These are phyloP conservation scores for Venturia nashicola DNA, from an alignment of 2,329 filamentous ascomycete species.

Conservation along the genomic window DNA sequence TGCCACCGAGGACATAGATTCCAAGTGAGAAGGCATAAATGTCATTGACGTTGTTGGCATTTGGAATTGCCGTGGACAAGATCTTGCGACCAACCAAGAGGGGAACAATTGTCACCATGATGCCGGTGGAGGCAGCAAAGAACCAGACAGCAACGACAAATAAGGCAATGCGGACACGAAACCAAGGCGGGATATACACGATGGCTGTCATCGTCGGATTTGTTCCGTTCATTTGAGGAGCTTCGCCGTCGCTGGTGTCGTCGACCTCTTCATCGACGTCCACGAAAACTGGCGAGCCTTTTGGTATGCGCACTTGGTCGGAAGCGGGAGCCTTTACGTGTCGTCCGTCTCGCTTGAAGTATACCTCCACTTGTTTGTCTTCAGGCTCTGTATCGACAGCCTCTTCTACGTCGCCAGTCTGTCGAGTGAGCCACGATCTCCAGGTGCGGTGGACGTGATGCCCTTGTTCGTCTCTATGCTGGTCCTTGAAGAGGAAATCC, in stretches of 20 bases:
- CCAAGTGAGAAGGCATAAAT: constrained; percentile 93
- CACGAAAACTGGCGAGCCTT: constrained; percentile 69
- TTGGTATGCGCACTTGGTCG: constrained; percentile 88
- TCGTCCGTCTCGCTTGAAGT: constrained; percentile 55
- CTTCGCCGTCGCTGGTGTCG: constrained; percentile 32
- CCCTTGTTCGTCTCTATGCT: constrained; percentile 71
- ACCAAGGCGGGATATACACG: constrained; percentile 70
- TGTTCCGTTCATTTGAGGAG: constrained; percentile 19
- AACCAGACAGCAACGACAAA: constrained; percentile 90
- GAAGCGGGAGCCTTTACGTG: constrained; percentile 91
- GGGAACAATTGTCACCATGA: constrained; percentile 75
- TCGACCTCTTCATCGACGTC: constrained; percentile 59
- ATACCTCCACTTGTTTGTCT: constrained; percentile 23
- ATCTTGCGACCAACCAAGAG: constrained; percentile 73
- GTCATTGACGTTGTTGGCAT: constrained; percentile 62
- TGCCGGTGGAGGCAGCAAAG: constrained; percentile 79
- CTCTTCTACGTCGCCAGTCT: constrained; percentile 6
- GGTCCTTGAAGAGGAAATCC: constrained; percentile 85
- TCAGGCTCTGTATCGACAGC: constrained; percentile 18
- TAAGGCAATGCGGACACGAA: constrained; percentile 63
- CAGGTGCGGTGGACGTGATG: constrained; percentile 49
- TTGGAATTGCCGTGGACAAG: constrained; percentile 60
- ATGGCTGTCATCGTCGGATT: constrained; percentile 36
- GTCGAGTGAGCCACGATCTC: constrained; percentile 40
- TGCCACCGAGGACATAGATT: constrained; percentile 63